Evolutionary conservation across 352 stramenopile species (phyloP), one percentile per base, ranked within the genome.

Genomic region (Globisporangium echinulatum): DNA sequence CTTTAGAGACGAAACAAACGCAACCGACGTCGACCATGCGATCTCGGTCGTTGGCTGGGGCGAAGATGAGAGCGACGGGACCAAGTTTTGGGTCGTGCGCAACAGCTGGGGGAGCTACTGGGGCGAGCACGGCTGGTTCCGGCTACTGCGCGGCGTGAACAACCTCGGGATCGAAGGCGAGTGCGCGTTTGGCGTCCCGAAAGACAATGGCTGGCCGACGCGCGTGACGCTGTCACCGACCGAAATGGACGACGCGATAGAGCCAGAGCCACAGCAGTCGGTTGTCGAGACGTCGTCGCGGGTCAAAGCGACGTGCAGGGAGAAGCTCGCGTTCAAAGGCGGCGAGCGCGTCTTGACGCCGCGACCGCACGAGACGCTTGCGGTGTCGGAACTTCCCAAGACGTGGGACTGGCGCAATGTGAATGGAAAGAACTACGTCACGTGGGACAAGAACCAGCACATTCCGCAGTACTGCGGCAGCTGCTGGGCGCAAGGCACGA

Each of bases 371-470:
- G 77, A 91, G 49, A 94, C 85, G 13, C 73, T 97, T 48, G 69
- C 89, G 43, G 51, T 79, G 0, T 67, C 73, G 6, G 76, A 96
- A n/a, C 63, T 99, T 8, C 97, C 97, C 4, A 90, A 96, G 59
- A 64, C 54, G 15, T 99, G 97, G 80, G 91, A 96, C 70, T 99
- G 96, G 95, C 86, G 91, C 50, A 90, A 98, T 66, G 74, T 99
- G 1, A 79, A 97, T 63, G 96, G 96, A 52, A 90, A 82, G 63
- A 96, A 88, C 72, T 98, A 95, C 69, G 81, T 98, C 17, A 99
- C 96, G n/a, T 97, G 95, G 80, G 93, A 96, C 70, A 96, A 98
- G 66, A 99, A 99, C 77, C 97, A 99, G 71, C 97, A 99, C 73
- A 98, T 99, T 58, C 96, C 96, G 36, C 69, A 86, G 49, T 97